phyloP scores from a whole-genome alignment of 768 basidiomycete genomes.

The Panaeolus papilionaceus region DNA sequence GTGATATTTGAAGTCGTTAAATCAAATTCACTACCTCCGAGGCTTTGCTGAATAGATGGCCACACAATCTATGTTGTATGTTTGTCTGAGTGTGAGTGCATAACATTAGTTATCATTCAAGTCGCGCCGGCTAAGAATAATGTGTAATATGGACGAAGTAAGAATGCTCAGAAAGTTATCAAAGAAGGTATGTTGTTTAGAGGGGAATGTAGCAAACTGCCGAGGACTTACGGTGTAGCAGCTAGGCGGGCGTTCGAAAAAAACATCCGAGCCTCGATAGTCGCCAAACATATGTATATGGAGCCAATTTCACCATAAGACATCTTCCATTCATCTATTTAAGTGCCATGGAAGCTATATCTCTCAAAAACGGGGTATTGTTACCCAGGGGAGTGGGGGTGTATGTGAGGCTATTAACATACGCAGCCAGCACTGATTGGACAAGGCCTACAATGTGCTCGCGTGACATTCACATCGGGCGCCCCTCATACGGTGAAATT shows the following conservation, averaged over 20 bases:
- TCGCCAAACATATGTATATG: background rate
- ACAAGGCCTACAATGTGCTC: background rate
- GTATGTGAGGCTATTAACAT: background rate
- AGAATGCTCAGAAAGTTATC: background rate
- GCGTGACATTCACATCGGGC: background rate
- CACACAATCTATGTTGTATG: background rate
- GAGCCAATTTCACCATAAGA: background rate
- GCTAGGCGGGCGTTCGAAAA: too few relatives aligned
- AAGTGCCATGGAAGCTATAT: background rate
- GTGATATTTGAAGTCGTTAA: background rate
- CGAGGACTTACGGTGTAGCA: background rate
- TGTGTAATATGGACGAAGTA: too few relatives aligned
- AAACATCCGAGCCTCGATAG: background rate
- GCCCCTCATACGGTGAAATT: too few relatives aligned
- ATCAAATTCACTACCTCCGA: background rate
- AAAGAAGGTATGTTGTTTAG: background rate
- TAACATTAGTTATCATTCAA: too few relatives aligned
- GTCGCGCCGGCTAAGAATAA: too few relatives aligned
- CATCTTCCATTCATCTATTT: background rate
- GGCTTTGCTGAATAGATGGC: background rate
- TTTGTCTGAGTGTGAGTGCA: background rate
- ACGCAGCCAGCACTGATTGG: background rate
- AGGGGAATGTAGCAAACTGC: background rate
- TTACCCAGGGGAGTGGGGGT: background rate
- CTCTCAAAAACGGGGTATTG: background rate